phyloP scores from a whole-genome alignment of 2,329 filamentous ascomycete species.

The Fusarium solani-melongenae region DNA sequence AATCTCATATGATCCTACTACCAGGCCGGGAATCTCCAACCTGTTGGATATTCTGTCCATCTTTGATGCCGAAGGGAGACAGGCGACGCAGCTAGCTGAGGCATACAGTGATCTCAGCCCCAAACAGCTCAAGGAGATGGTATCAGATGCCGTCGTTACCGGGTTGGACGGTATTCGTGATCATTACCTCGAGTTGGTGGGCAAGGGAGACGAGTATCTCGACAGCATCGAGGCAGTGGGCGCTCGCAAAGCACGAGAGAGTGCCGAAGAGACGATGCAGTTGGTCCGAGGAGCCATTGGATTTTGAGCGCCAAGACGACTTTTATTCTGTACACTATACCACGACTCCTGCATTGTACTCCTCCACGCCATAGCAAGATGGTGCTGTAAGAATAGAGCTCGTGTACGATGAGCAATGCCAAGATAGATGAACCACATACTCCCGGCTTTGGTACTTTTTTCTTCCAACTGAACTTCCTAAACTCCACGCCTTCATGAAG shows the following conservation, averaged over 20 bases:
- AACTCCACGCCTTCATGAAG: constrained; percentile 54
- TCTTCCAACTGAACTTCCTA: background rate
- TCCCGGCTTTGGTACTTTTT: background rate
- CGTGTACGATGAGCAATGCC: constrained; percentile 5
- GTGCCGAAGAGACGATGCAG: constrained; percentile 69
- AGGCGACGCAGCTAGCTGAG: constrained; percentile 53
- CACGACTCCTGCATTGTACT: background rate
- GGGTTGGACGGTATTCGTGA: constrained; percentile 66
- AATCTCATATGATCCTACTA: constrained; percentile 77
- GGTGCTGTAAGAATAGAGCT: background rate
- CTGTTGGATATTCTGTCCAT: constrained; percentile 83
- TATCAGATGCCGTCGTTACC: constrained; percentile 66
- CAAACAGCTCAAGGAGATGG: constrained; percentile 59
- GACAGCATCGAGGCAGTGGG: constrained; percentile 69
- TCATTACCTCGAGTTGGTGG: constrained; percentile 65
- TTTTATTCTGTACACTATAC: constrained; percentile 7
- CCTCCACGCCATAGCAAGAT: background rate
- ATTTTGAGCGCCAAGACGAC: constrained; percentile 44
- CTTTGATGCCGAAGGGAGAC: constrained; percentile 62
- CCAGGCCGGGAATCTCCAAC: constrained; percentile 87
- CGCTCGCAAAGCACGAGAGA: constrained; percentile 68
- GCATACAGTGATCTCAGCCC: constrained; percentile 52
- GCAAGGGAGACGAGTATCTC: constrained; percentile 61
- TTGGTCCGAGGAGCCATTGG: constrained; percentile 64
- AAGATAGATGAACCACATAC: background rate